These are phyloP conservation scores for Mangifera indica DNA, from an alignment of 345 rosid species.

Conservation along the genomic window DNA sequence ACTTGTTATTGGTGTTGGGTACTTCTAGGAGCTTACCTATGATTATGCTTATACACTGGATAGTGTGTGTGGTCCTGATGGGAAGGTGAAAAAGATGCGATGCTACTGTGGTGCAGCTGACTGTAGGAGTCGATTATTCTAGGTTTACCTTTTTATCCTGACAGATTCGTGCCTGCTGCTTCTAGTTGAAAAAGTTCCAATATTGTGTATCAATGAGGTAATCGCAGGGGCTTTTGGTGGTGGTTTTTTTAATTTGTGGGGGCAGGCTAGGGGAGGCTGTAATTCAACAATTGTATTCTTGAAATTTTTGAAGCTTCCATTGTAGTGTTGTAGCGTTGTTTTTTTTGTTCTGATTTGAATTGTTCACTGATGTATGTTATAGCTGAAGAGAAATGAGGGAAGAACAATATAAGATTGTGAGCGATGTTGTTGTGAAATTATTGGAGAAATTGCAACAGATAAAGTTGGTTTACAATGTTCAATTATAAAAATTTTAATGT, in stretches of 20 bases:
- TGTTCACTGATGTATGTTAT: not conserved
- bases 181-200: not conserved
- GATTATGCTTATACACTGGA: constrained; percentile 17
- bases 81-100: not conserved
- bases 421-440: too few relatives aligned
- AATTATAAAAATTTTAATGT: too few relatives aligned
- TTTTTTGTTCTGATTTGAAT: not conserved
- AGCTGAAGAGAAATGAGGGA: not conserved
- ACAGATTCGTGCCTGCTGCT: not conserved
- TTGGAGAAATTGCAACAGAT: too few relatives aligned
- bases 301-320: not conserved
- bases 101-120: constrained; percentile 13
- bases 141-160: not conserved
- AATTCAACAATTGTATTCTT: not conserved
- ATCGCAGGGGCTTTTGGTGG: not conserved
- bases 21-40: constrained; percentile 14
- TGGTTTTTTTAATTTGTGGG: not conserved
- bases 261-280: not conserved
- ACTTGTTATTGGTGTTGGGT: not conserved
- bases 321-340: not conserved
- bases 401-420: not conserved
- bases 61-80: constrained; percentile 13
- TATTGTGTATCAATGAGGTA: not conserved
- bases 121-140: constrained; percentile 17
- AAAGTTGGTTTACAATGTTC: too few relatives aligned